Evolutionary conservation across 2,329 filamentous ascomycete genomes (phyloP), one percentile per base, ranked within the genome.

Genomic region (Orbilia blumenaviensis): DNA sequence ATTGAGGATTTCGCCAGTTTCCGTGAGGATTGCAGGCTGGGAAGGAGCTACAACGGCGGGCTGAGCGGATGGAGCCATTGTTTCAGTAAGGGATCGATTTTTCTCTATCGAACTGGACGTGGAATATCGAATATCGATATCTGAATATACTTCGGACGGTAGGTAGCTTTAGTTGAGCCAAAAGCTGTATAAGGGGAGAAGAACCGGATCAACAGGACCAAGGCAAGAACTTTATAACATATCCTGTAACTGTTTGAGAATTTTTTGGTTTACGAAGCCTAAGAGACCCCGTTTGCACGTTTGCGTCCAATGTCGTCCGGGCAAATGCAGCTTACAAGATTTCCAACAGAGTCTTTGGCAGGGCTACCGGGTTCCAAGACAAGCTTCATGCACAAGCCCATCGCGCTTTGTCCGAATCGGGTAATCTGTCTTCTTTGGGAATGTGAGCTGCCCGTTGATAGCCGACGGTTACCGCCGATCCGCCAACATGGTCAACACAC

Each of bases 61-160:
- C 8, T 68, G 66, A 7, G 87, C 87, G 79, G 87, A 88, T 77
- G 88, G 88, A 78, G 87, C 86, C 88, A 90, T 89, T 67, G 27
- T 76, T n/a, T n/a, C n/a, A n/a, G n/a, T n/a, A n/a, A n/a, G n/a
- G n/a, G n/a, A n/a, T n/a, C n/a, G n/a, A n/a, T n/a, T n/a, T n/a
- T n/a, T n/a, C n/a, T n/a, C n/a, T n/a, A n/a, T n/a, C n/a, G n/a
- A n/a, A n/a, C n/a, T n/a, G n/a, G n/a, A n/a, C n/a, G n/a, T n/a
- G n/a, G n/a, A n/a, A n/a, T n/a, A n/a, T n/a, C n/a, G n/a, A n/a
- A n/a, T n/a, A n/a, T n/a, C n/a, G n/a, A n/a, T n/a, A n/a, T n/a
- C n/a, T n/a, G n/a, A n/a, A n/a, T n/a, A n/a, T n/a, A n/a, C n/a
- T n/a, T n/a, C n/a, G n/a, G n/a, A n/a, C n/a, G n/a, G n/a, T n/a